A percentile compares a stretch with the other conserved stretches of the same genome.
These are phyloP conservation scores for Scalesia atractyloides DNA, from an alignment of 129 eudicot genomes.

Conservation along the genomic window DNA sequence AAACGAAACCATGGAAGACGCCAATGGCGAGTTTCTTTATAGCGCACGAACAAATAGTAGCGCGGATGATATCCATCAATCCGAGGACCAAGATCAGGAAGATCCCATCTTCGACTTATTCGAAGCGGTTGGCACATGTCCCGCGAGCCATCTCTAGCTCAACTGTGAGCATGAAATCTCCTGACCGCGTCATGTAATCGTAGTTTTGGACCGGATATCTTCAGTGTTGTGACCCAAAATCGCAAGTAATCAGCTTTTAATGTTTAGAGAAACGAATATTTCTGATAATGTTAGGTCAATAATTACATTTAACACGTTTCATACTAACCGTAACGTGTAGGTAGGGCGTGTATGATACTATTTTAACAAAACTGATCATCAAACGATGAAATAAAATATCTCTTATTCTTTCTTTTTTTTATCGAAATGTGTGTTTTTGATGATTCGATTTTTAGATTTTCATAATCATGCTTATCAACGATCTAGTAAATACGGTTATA, in stretches of 20 bases:
- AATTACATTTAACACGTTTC: background rate
- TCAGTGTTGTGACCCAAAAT: background rate
- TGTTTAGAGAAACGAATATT: background rate
- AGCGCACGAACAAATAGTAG: constrained; percentile 7
- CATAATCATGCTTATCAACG: no score
- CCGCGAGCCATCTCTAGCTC: constrained; percentile 27
- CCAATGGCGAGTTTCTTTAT: constrained; percentile 18
- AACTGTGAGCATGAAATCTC: constrained; percentile 5
- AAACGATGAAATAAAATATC: background rate
- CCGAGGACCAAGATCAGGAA: constrained; percentile 36
- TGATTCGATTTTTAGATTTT: no score
- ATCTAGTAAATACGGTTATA: no score
- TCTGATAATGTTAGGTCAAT: background rate
- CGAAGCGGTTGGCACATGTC: constrained; percentile 52
- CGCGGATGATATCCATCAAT: constrained; percentile 9
- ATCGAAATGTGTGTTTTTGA: no score
- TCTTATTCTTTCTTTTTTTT: background rate
- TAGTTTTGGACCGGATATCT: background rate
- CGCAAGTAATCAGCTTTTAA: background rate
- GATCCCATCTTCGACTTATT: constrained; percentile 51
- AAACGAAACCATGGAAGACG: constrained; percentile 27
- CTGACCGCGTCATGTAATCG: constrained; percentile 7
- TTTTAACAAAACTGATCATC: background rate
- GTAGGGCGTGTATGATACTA: background rate
- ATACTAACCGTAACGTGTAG: constrained; percentile 10